These are phyloP conservation scores for Geotrichum aggregatum DNA, from an alignment of 1,139 yeast species.

Conservation along the genomic window DNA sequence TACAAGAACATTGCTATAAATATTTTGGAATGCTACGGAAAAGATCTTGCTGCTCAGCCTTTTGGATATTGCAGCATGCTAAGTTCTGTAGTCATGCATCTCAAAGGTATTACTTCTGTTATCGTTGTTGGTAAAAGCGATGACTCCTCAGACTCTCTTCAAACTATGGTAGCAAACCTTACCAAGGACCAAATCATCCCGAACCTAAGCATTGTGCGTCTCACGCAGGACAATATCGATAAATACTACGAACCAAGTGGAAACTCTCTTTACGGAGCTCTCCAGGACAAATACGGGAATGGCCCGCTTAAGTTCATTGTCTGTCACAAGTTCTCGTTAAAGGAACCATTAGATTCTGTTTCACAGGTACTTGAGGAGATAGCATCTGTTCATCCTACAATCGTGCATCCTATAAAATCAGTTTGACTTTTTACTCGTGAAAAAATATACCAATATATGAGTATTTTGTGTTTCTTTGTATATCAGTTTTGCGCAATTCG, in stretches of 20 bases:
- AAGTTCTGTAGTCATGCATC: conserved; percentile 27
- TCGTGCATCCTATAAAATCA: neutral
- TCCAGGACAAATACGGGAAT: conserved; percentile 27
- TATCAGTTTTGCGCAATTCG: neutral
- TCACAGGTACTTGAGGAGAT: neutral
- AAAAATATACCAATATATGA: neutral
- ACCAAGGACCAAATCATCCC: conserved; percentile 4
- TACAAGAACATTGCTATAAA: conserved; percentile 30
- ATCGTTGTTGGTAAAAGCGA: conserved; percentile 30
- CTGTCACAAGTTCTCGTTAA: conserved; percentile 22
- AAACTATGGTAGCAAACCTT: neutral
- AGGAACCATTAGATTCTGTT: conserved; percentile 4
- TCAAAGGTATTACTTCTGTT: conserved; percentile 25
- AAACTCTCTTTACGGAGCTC: conserved; percentile 25
- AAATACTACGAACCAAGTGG: conserved; percentile 20
- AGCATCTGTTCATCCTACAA: neutral
- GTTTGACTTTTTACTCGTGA: neutral
- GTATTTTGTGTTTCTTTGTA: neutral
- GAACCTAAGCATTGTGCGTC: conserved; percentile 11
- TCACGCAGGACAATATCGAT: conserved; percentile 14
- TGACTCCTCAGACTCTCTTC: conserved; percentile 5
- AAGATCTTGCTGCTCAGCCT: conserved; percentile 37
- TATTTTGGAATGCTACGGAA: conserved; percentile 33
- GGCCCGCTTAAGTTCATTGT: conserved; percentile 25
- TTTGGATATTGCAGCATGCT: conserved; percentile 35